Base-by-base conservation (phyloP, 2,329 filamentous ascomycete species). In the Botrytis aclada region DNA sequence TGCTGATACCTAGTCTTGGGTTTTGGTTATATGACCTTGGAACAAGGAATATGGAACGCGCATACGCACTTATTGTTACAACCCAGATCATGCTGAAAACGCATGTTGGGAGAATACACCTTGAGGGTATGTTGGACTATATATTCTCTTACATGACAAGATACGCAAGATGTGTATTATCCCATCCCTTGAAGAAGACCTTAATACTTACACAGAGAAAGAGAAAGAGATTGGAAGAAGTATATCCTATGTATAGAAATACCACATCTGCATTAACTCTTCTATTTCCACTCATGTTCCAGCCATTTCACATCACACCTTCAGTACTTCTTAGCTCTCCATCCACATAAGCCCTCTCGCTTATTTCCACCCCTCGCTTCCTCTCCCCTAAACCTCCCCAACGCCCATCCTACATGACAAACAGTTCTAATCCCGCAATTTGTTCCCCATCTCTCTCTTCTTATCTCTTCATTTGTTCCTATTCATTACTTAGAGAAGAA, bases 151-250 rank as follows among this genome's bases (percentile, higher is more conserved):
- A 18, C 25, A 32, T 29, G 51, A 8, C 14, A 29, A 56, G 14
- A 29, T 3, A 56, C 3, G 25, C 16, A 18, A 18, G 18, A 56
- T 16, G 18, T 29, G 7, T 56, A 29, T 29, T 4, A 18, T 29
- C 4, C 6, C 3, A 56, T 4, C n/a, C 16, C 51, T 9, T 29
- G n/a, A 18, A 56, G n/a, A 56, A 18, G 51, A 56, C 14, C 51
- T 56, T 29, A 10, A 6, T 54, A 16, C 4, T 18, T 18, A 56
- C n/a, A 56, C n/a, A 1, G n/a, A 4, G 51, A 29, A 56, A 18
- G 51, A 29, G 7, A 18, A 0, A n/a, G n/a, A n/a, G n/a, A n/a
- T n/a, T n/a, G n/a, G n/a, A 0, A 18, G 14, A 56, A 9, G 3
- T 29, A n/a, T n/a, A n/a, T 3, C n/a, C n/a, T 18, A 56, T 18